phyloP scores from a whole-genome alignment of 768 basidiomycete species.

The Auricularia sp. region DNA sequence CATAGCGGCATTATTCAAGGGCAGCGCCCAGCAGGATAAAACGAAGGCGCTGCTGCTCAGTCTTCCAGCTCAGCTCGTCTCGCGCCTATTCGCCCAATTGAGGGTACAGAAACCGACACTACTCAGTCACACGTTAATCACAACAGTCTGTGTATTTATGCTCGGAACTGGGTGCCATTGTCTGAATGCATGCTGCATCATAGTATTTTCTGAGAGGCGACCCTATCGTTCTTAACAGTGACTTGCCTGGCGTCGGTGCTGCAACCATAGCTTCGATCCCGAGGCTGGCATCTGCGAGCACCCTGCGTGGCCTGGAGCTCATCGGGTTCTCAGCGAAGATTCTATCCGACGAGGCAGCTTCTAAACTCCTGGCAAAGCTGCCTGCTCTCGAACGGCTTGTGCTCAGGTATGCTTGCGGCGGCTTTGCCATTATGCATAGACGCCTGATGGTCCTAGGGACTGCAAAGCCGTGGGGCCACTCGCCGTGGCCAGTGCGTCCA shows the following conservation, averaged over 20 bases:
- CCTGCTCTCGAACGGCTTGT: conserved; percentile 36
- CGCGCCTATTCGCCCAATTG: conserved; percentile 42
- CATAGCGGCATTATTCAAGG: neutral
- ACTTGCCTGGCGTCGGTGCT: conserved; percentile 42
- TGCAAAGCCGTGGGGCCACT: conserved; percentile 46
- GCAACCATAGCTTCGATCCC: conserved; percentile 38
- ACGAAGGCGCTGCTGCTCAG: conserved; percentile 21
- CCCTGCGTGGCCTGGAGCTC: conserved; percentile 39
- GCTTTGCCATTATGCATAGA: neutral
- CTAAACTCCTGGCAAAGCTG: conserved; percentile 36
- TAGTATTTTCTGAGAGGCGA: conserved; percentile 53
- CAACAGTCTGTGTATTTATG: conserved; percentile 30
- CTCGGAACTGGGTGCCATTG: neutral
- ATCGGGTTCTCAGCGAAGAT: conserved; percentile 35
- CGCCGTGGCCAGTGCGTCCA: conserved; percentile 34
- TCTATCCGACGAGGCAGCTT: conserved; percentile 41
- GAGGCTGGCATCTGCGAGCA: conserved; percentile 18
- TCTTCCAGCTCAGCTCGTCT: conserved; percentile 43
- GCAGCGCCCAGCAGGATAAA: neutral
- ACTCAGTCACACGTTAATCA: conserved; percentile 45
- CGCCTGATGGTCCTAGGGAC: conserved; percentile 25
- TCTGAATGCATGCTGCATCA: neutral
- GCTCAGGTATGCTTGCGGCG: conserved; percentile 36
- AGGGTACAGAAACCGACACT: conserved; percentile 38
- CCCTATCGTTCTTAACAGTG: conserved; percentile 34